Base-by-base conservation (phyloP, 768 basidiomycete species). In the Russula vinacea region DNA sequence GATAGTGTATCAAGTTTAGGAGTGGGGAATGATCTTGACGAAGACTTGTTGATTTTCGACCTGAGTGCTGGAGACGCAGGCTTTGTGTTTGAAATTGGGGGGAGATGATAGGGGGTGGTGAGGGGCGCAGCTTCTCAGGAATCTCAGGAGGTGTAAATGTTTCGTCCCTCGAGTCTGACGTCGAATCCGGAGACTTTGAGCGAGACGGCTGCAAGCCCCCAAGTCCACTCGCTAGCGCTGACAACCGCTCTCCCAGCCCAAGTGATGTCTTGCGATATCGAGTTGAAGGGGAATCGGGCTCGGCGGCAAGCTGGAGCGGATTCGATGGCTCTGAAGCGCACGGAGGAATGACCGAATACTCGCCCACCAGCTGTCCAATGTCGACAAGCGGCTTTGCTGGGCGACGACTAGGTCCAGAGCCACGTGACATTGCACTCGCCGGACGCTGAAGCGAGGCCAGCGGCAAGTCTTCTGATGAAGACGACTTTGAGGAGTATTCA, bases 401-500 rank as follows among this genome's bases (percentile, higher is more conserved):
- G 42, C 71, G 69, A n/a, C 77, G 74, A 45, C 35, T 35, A 35
- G 69, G 68, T 0, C 29, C 44, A 3, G 73, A 74, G 26, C 35
- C 56, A 56, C 74, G 72, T 22, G 76, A 74, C 5, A 67, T 66
- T 11, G 86, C 79, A 67, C 86, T 88, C 19, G 86, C 88, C 17
- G 89, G 88, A 40, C 90, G 80, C 54, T 78, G 80, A 13, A 90
- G 77, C 1, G 76, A 78, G 0, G 87, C 85, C 40, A 92, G 78
- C 14, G 89, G 90, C 2, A 84, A 81, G 67, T 86, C 78, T 62
- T 88, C 82, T 1, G 73, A 76, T n/a, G 79, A 78, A 58, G 83
- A 84, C 29, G 80, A 37, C 3, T 53, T 17, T 14, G 51, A 47
- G 7, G 73, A 72, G 22, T 74, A 72, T 16, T 74, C 72, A 9